Evolutionary conservation across 2,329 filamentous ascomycete species (phyloP), one percentile per base, ranked within the genome.

Genomic region (Ophiostoma quercus): DNA sequence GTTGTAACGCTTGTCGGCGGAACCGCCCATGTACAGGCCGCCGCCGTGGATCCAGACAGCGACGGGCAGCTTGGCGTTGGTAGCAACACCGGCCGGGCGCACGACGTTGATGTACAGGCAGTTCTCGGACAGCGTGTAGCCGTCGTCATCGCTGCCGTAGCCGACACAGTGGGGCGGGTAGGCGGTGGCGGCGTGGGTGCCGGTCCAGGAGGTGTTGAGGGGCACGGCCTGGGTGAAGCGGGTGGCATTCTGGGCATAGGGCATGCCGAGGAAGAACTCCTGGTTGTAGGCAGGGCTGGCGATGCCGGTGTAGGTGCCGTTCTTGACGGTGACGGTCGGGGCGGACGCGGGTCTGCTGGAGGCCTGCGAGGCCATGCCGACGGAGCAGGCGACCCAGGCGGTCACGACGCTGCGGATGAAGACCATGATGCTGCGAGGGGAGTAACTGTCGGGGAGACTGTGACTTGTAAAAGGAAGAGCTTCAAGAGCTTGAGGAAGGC

Each of bases 71-170:
- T 60, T 54, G 2, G 76, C 76, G 8, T 75, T 74, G 41, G 76
- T 72, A 9, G 79, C 75, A 4, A 82, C 78, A 6, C 83, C 82
- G 9, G 82, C 77, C 0, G 86, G 85, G 3, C 87, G 82, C 34
- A 90, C 79, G 8, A 90, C 81, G 73, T 89, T 90, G 71, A 90
- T 78, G 63, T 85, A 87, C 3, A 90, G 79, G 72, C 88, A 90
- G 74, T 88, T 84, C 74, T 89, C 87, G 12, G 79, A 75, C 41
- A 73, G 62, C 9, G 71, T 67, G 69, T 73, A 71, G 54, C 71
- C 71, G 11, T 63, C 63, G 72, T 76, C 73, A 43, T 77, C 76
- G 9, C 25, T 66, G 19, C 83, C 83, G 68, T 85, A 85, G n/a
- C 83, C 83, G 47, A 84, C 78, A 73, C 84, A 86, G 68, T 82